Evolutionary conservation across 768 basidiomycete genomes (phyloP), one percentile per base, ranked within the genome.

Genomic region (Amanita phalloides): DNA sequence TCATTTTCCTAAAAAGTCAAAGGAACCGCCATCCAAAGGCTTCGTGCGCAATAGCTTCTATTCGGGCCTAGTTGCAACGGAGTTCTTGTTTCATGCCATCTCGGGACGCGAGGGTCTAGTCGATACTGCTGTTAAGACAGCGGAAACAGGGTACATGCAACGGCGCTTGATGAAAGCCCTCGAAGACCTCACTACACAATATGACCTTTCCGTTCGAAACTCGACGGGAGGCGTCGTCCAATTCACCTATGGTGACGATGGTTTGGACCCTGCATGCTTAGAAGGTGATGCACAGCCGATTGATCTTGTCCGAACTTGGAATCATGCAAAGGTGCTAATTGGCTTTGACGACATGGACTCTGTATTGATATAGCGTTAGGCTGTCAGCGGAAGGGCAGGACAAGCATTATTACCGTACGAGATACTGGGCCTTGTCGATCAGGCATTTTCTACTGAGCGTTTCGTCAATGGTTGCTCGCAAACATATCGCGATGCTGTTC

Each of bases 121-220:
- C 61, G 96, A 99, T 70, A 99, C 96, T 0, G 96, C 96, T 23
- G 96, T 99, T 68, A 99, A 99, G 71, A 99, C 96, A 0, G 96
- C 96, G 11, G 96, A 99, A 68, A 99, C 96, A 1, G 96, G 96
- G 38, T 99, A 99, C 71, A 99, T 99, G 95, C 92, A 95, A 62
- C 82, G 96, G 46, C 89, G 96, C 52, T 68, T 99, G 55, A 98
- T 99, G 96, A 99, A 99, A 65, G 95, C 95, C 2, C 68, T 99
- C 57, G 96, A 99, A 63, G 96, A 99, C 70, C 71, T 99, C 35
- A 92, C 90, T 2, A 91, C 90, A 0, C 91, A 95, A 53, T 99
- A 99, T 64, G 96, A 99, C 66, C 69, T 92, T 21, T 92, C 92
- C 7, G 95, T 99, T 21, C 80, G 96, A 28, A 98, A 94, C 66